phyloP scores from a whole-genome alignment of 2,329 filamentous ascomycete species.

The Fusarium bactridioides region DNA sequence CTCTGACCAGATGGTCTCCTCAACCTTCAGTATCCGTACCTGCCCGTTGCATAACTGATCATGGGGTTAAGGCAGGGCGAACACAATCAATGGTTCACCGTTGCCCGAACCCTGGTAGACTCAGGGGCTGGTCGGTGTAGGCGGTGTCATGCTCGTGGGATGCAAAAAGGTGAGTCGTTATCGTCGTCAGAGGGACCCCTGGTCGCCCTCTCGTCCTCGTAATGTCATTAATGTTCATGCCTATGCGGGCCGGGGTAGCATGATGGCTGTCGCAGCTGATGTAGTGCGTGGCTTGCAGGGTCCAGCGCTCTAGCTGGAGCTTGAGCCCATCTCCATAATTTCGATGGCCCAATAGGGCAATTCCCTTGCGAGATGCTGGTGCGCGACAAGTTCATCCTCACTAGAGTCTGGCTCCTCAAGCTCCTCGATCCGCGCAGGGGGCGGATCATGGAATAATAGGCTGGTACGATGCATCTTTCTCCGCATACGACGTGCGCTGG shows the following conservation, averaged over 20 bases:
- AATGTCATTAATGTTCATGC: constrained; percentile 40
- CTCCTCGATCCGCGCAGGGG: constrained; percentile 60
- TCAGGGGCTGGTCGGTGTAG: constrained; percentile 28
- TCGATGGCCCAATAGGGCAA: constrained; percentile 60
- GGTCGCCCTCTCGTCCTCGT: constrained; percentile 36
- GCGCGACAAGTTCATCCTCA: constrained; percentile 53
- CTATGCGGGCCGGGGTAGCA: constrained; percentile 25
- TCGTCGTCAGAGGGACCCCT: constrained; percentile 39
- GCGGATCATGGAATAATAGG: constrained; percentile 59
- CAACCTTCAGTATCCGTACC: constrained; percentile 2
- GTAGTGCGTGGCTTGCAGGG: constrained; percentile 9
- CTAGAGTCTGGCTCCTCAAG: constrained; percentile 61
- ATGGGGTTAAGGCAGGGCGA: not conserved
- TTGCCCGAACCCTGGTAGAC: constrained; percentile 13
- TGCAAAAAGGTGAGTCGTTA: constrained; percentile 37
- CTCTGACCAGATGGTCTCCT: constrained; percentile 32
- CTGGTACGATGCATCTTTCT: constrained; percentile 57
- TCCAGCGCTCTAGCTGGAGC: constrained; percentile 34
- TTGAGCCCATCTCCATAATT: constrained; percentile 59
- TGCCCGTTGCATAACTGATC: constrained; percentile 12
- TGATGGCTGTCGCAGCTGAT: constrained; percentile 26
- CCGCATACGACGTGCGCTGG: constrained; percentile 57
- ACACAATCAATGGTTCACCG: constrained; percentile 21
- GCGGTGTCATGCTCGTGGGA: constrained; percentile 33
- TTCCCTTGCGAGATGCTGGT: constrained; percentile 56